A percentile compares a stretch with the other conserved stretches of the same genome.
Evolutionary conservation across 129 eudicot genomes (phyloP).

Genomic region (Centella asiatica): DNA sequence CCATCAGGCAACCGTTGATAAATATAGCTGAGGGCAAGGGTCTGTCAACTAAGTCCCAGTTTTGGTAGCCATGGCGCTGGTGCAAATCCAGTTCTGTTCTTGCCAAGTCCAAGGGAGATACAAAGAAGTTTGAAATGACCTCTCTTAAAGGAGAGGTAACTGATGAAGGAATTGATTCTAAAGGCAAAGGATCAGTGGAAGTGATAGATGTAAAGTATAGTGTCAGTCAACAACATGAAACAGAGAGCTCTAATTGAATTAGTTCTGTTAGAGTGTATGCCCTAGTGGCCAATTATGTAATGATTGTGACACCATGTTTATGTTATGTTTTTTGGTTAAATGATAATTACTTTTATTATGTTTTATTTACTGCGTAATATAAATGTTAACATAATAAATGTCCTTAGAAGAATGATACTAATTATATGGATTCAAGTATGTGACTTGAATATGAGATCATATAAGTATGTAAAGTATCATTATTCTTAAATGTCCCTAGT

Average conservation of each 20-base stretch:
- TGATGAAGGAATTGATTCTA: slow-evolving; percentile 30
- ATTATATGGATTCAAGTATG: too few species aligned
- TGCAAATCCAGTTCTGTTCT: slow-evolving; percentile 20
- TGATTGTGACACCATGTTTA: too few species aligned
- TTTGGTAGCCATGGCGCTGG: slow-evolving; percentile 60
- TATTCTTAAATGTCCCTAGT: too few species aligned
- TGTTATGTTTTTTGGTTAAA: too few species aligned
- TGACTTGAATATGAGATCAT: too few species aligned
- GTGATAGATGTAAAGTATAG: slow-evolving; percentile 2
- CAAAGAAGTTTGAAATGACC: slow-evolving; percentile 47
- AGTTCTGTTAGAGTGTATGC: too few species aligned
- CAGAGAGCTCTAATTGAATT: slow-evolving; percentile 45
- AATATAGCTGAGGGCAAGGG: slow-evolving; percentile 63
- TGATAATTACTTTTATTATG: too few species aligned
- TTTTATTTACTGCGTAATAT: too few species aligned
- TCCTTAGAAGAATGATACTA: too few species aligned
- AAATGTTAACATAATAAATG: too few species aligned
- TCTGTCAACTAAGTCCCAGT: slow-evolving; percentile 36
- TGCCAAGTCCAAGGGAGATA: slow-evolving; percentile 18
- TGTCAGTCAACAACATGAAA: slow-evolving; percentile 31
- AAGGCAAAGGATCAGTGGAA: slow-evolving; percentile 21
- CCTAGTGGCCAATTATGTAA: too few species aligned
- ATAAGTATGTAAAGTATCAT: too few species aligned
- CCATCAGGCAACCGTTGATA: slow-evolving; percentile 41
- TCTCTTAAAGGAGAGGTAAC: slow-evolving; percentile 57